Base-by-base conservation (phyloP, 164 flowering plant species). In the Cinnamomum chago region DNA sequence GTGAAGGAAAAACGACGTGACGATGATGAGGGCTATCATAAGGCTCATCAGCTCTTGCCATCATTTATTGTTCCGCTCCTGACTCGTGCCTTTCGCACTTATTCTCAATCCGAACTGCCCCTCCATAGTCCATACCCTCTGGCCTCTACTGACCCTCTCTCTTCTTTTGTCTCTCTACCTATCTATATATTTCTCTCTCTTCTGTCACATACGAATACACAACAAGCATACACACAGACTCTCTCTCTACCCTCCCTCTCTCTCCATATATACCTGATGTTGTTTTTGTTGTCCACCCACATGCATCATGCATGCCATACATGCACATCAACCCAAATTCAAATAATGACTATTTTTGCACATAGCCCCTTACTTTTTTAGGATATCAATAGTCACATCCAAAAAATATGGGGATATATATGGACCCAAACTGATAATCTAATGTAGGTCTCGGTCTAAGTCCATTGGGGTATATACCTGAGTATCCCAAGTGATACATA, bases 11-110 rank as follows among this genome's bases (percentile, higher is more conserved):
- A 91, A 82, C 84, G 93, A 91, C 96, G 83, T 88, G 93, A 91
- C 93, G 93, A 91, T 88, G 76, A 85, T 84, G 86, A 85, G 87
- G 78, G 76, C 71, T 78, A 87, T 85, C 85, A 87, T 84, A 81
- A 79, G 80, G 83, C 83, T 82, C 86, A 71, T 79, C 84, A 78
- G 75, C 62, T 73, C 78, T 75, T 74, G 23, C 76, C 83, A 77
- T 5, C 86, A 87, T 88, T 90, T 83, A 90, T 83, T 88, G 81
- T 82, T 82, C 75, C 33, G 25, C 67, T 60, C 74, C 76, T 75
- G 90, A 84, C 87, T 77, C 84, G 89, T 88, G 88, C 90, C 86
- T 90, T 87, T 87, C 94, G 88, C 86, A 79, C 87, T 81, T 83
- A 83, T 88, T 85, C 92, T 87, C 83, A 82, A 82, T 87, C 86